Evolutionary conservation across 2,329 filamentous ascomycete species (phyloP), one percentile per base, ranked within the genome.

Genomic region (Verticillium albo-atrum): DNA sequence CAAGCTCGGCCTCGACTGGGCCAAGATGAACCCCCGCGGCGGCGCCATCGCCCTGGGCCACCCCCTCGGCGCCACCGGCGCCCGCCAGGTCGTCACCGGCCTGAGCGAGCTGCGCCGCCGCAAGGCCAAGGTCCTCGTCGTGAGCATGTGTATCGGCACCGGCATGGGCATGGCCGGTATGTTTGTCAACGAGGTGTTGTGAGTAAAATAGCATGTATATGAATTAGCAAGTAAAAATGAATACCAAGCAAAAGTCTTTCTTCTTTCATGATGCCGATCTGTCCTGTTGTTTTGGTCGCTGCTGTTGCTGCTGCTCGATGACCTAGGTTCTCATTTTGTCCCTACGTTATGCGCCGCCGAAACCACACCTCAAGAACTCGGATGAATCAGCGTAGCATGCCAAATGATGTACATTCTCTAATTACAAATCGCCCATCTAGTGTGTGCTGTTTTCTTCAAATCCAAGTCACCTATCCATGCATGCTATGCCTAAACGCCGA

Each of bases 121-220:
- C 63, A 91, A 92, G 82, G 94, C 94, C 84, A 96, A 92, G 89
- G 82, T 97, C 66, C 75, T 97, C 63, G 77, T 98, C 70, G 97
- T 92, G 23, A 95, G 90, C 72, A 98, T 97, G 93, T 97, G 86
- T 71, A 87, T 89, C 63, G 87, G 86, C 37, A 88, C 86, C 6
- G 87, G 87, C 17, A 86, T 87, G 79, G 86, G 86, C 42, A 89
- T 88, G 86, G 86, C 86, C 20, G 85, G 84, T 2, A 67, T 88
- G 69, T 87, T 88, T 72, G 82, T 88, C 12, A 87, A 87, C 62
- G 85, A 88, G 75, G 61, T 60, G 4, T 34, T 65, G 15, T 66
- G 60, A 47, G 25, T 53, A 14, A 50, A 6, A n/a, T 57, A 61
- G 30, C 27, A 54, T 32, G 52, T 27, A 20, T n/a, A 28, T 7